phyloP scores from a whole-genome alignment of 2,329 filamentous ascomycete genomes.

The Metarhizium guizhouense region DNA sequence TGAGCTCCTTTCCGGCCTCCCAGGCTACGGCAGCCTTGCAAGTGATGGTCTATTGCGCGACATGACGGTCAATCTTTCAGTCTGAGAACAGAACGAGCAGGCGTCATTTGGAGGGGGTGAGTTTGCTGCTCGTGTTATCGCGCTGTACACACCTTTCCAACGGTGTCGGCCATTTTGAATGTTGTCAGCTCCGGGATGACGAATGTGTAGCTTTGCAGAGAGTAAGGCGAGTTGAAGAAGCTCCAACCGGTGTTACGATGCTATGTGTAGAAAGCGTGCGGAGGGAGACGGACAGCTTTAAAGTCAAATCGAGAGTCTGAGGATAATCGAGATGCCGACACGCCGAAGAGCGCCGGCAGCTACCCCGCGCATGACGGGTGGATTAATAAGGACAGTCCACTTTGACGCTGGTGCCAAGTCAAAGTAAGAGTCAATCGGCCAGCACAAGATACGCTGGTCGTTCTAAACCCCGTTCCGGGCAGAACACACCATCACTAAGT shows the following conservation, averaged over 20 bases:
- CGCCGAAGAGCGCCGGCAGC: constrained; percentile 3
- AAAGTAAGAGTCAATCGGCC: too few species aligned
- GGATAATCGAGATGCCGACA: constrained; percentile 1
- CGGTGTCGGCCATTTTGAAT: constrained; percentile 7
- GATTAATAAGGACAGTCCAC: not conserved
- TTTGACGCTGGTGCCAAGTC: too few species aligned
- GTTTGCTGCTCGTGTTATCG: not conserved
- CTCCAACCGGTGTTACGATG: not conserved
- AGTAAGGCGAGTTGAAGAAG: not conserved
- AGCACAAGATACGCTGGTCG: too few species aligned
- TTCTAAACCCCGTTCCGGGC: too few species aligned
- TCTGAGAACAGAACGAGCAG: constrained; percentile 4
- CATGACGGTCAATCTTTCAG: not conserved
- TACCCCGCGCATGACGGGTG: constrained; percentile 2
- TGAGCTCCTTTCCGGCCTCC: constrained; percentile 86
- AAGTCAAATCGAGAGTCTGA: not conserved
- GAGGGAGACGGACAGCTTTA: not conserved
- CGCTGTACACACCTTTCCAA: constrained; percentile 6
- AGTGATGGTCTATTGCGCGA: constrained; percentile 67
- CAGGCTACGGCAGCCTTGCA: constrained; percentile 98
- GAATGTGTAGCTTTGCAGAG: not conserved
- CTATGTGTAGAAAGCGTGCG: not conserved
- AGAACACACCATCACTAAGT: too few species aligned
- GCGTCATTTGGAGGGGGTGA: not conserved
- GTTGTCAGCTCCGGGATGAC: not conserved